Evolutionary conservation across 169 alveolate species (phyloP), one percentile per base, ranked within the genome.

Genomic region (Theileria annulata): DNA sequence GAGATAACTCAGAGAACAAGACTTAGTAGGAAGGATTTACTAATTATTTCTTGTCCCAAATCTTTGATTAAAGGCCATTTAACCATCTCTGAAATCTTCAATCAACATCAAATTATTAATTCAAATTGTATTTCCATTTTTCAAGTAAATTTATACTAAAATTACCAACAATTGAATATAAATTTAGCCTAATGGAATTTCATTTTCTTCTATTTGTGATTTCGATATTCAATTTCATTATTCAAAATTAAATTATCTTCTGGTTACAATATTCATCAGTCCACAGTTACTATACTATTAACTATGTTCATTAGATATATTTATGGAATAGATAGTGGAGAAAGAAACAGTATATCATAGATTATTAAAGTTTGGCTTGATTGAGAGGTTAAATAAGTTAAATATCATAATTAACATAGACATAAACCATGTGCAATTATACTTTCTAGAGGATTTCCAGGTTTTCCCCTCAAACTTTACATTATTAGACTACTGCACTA

Each of bases 311-410:
- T n/a, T n/a, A n/a, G n/a, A n/a, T n/a, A n/a, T n/a, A n/a, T n/a
- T n/a, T n/a, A n/a, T n/a, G n/a, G n/a, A n/a, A n/a, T n/a, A 81
- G 71, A 83, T 86, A 47, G 75, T 86, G 30, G 92, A 86, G 69
- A 86, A 86, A 71, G 92, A 86, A 28, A 86, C 92, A 0, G 67
- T 86, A 9, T 86, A 71, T 80, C 74, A 58, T 75, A 70, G 80
- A 51, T 54, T 86, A 28, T 77, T 86, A 27, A 79, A 72, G 49
- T 83, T 79, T 21, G 73, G 75, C 69, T 74, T 83, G 47, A 64
- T 86, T 63, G 60, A 68, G 19, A 74, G 15, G 81, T 69, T 68
- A 13, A 37, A 12, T 31, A 23, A 6, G 17, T 19, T 10, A 10
- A 33, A 68, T 1, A 42, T 42, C 13, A 42, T 30, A 68, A 3